These are phyloP conservation scores for Dactylonectria macrodidyma DNA, from an alignment of 2,329 filamentous ascomycete species.

Conservation along the genomic window DNA sequence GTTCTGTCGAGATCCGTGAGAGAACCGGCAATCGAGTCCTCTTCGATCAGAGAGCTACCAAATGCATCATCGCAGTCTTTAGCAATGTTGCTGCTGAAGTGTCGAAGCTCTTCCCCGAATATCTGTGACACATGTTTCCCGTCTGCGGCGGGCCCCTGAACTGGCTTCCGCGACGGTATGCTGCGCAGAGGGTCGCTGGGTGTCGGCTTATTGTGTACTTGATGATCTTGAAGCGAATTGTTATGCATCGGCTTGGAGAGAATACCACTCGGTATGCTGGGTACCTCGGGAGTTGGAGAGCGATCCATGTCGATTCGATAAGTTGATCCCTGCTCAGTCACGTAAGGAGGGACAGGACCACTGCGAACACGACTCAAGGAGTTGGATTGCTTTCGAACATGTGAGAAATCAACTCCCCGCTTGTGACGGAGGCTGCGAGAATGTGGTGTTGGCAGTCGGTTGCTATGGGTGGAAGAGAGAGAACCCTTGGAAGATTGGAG, in stretches of 20 bases:
- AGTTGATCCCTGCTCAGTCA: constrained; percentile 37
- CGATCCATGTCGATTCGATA: constrained; percentile 43
- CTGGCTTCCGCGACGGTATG: constrained; percentile 6
- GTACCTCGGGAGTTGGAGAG: constrained; percentile 50
- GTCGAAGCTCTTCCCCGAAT: constrained; percentile 82
- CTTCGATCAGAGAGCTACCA: constrained; percentile 72
- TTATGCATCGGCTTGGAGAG: constrained; percentile 43
- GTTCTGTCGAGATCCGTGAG: constrained; percentile 51
- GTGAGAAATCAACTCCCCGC: constrained; percentile 70
- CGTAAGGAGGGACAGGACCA: constrained; percentile 37
- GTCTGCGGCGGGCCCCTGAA: constrained; percentile 32
- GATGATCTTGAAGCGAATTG: background rate
- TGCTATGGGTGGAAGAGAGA: constrained; percentile 66
- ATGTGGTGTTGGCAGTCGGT: constrained; percentile 59
- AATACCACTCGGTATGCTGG: constrained; percentile 42
- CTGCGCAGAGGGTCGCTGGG: constrained; percentile 12
- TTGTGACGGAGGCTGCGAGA: constrained; percentile 62
- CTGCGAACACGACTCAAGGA: constrained; percentile 46
- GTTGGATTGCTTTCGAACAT: constrained; percentile 58
- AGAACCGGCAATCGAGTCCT: constrained; percentile 54
- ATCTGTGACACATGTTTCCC: constrained; percentile 51
- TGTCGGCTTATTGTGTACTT: background rate
- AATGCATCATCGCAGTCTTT: constrained; percentile 95
- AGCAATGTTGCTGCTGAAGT: constrained; percentile 87
- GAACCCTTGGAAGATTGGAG: constrained; percentile 58